Evolutionary conservation across 2,329 filamentous ascomycete genomes (phyloP), one percentile per base, ranked within the genome.

Genomic region (Dothidotthia symphoricarpi): DNA sequence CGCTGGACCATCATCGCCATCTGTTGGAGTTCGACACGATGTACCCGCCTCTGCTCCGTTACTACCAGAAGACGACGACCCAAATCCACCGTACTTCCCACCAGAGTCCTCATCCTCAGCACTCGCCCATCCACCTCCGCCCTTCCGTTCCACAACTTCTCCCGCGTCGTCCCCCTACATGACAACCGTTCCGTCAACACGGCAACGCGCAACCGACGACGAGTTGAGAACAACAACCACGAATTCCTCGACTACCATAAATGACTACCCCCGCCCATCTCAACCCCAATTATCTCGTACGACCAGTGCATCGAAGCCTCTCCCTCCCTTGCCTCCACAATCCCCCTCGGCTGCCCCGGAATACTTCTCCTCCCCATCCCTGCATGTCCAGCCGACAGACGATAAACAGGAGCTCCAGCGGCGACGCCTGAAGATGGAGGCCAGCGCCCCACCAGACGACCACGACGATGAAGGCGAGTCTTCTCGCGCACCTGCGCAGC

Each of bases 331-430:
- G 7, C 56, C 58, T 10, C 54, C 45, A 16, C 49, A 39, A 16
- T 47, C 40, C 8, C 39, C 43, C 11, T 43, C 31, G 11, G 24
- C 29, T 22, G 51, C 47, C 24, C 59, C 56, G 36, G 41, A 57
- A 14, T 64, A 66, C 47, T 43, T 47, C 43, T 36, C 57, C 14
- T 45, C 52, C 1, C 52, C 55, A 13, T 55, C 71, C 7, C 57
- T 60, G 7, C 54, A 58, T 26, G 49, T 64, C 2, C 64, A 47
- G 46, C 61, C 69, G 3, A 71, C 67, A 11, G 86, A 93, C 38
- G 90, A 94, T 63, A 93, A 94, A 63, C 81, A 83, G 52, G 88
- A 94, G 60, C 70, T 88, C 6, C 85, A 90, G 34, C 57, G 69
- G 12, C 61, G 63, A 7, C 57, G 67, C 31, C 49, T 74, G 4